Percentiles rank a stretch among this genome's conserved stretches.
phyloP scores from a whole-genome alignment of 2,329 filamentous ascomycete genomes.

The Nemania bipapillata region DNA sequence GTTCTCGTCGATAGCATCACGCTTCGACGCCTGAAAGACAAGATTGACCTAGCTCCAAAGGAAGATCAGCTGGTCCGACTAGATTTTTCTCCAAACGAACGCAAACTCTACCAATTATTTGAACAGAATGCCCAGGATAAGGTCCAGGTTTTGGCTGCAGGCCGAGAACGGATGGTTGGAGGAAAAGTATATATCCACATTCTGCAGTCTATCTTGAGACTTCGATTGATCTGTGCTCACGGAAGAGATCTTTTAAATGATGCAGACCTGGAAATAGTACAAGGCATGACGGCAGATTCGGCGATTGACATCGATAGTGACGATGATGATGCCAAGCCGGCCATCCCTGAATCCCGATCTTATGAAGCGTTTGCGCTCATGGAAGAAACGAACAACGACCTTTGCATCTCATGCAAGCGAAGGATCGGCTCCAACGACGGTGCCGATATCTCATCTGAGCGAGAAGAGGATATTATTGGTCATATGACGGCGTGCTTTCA shows the following conservation, averaged over 20 bases:
- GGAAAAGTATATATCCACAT: conserved; percentile 95
- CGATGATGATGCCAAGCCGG: conserved; percentile 68
- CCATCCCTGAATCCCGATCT: conserved; percentile 75
- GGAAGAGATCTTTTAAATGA: conserved; percentile 90
- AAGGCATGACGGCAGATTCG: conserved; percentile 83
- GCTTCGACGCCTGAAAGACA: conserved; percentile 88
- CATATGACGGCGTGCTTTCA: conserved; percentile 90
- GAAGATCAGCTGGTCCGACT: conserved; percentile 78
- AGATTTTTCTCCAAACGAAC: conserved; percentile 79
- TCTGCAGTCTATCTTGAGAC: conserved; percentile 86
- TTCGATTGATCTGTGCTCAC: conserved; percentile 91
- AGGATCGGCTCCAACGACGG: conserved; percentile 67
- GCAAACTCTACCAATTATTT: conserved; percentile 83
- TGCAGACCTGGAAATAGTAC: conserved; percentile 81
- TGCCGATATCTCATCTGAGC: conserved; percentile 68
- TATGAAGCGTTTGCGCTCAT: conserved; percentile 88
- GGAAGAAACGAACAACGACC: conserved; percentile 80
- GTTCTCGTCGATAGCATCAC: conserved; percentile 95
- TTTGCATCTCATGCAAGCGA: conserved; percentile 75
- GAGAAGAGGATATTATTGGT: conserved; percentile 73
- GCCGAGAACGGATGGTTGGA: conserved; percentile 72
- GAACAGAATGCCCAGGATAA: conserved; percentile 81
- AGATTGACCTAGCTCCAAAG: conserved; percentile 81
- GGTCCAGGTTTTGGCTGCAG: conserved; percentile 76
- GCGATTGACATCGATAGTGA: conserved; percentile 91